Conservation (phyloP, 2,329 filamentous ascomycete genomes). For the Pyricularia pennisetigena region DNA sequence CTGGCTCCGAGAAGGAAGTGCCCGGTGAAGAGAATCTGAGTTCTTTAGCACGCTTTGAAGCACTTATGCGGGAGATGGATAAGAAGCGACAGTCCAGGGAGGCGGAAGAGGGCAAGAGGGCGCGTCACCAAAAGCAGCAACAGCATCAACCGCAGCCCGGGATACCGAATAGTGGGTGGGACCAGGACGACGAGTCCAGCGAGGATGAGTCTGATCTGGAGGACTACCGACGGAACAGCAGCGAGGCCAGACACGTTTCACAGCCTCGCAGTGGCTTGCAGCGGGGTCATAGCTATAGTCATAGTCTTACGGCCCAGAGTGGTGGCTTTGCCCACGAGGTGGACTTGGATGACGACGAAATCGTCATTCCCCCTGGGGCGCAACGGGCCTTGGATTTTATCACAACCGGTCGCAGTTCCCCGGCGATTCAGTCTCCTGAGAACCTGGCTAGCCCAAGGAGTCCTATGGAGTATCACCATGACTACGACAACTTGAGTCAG, state of each 20-base stretch:
- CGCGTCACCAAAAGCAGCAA: slow-evolving; percentile 1
- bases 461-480: background rate
- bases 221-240: slow-evolving; percentile 11
- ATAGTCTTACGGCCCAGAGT: slow-evolving; percentile 1
- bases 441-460: background rate
- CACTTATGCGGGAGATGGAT: slow-evolving; percentile 53
- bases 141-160: background rate
- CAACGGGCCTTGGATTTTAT: slow-evolving; percentile 42
- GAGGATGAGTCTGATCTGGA: slow-evolving; percentile 27
- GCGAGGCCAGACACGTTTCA: background rate
- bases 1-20: slow-evolving; percentile 43
- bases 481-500: background rate
- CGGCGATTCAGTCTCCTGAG: background rate
- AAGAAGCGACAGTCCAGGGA: slow-evolving; percentile 33
- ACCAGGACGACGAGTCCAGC: slow-evolving; percentile 33
- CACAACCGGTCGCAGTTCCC: slow-evolving; percentile 28
- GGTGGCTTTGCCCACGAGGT: slow-evolving; percentile 9
- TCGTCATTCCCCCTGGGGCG: slow-evolving; percentile 31
- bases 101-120: slow-evolving; percentile 16
- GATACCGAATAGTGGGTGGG: slow-evolving; percentile 38
- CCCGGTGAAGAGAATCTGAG: slow-evolving; percentile 54
- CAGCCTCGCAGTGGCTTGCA: background rate
- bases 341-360: slow-evolving; percentile 10
- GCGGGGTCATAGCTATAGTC: slow-evolving; percentile 4
- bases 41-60: slow-evolving; percentile 55